Percentiles rank a stretch among this genome's conserved stretches.
These are phyloP conservation scores for Hibiscus syriacus DNA, from an alignment of 345 rosid species.

Conservation along the genomic window DNA sequence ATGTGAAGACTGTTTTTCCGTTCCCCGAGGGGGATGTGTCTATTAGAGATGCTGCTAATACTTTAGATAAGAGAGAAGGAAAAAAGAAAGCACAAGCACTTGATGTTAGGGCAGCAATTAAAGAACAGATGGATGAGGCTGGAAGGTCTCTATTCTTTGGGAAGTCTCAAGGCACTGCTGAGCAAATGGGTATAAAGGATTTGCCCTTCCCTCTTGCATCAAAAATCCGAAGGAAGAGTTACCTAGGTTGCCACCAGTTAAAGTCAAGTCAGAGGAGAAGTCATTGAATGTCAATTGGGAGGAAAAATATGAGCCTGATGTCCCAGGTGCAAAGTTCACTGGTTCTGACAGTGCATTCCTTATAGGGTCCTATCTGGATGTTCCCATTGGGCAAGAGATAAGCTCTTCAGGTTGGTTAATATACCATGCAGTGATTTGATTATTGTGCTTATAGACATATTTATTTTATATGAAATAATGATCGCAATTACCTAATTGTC, in stretches of 20 bases:
- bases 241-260: constrained; percentile 96
- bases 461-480: background rate
- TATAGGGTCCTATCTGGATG: constrained; percentile 85
- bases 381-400: constrained; percentile 92
- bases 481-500: background rate
- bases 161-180: constrained; percentile 48
- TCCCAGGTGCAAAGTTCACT: constrained; percentile 41
- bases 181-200: constrained; percentile 37
- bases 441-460: background rate
- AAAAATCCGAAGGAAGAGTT: constrained; percentile 72
- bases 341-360: constrained; percentile 58
- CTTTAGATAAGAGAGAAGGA: constrained; percentile 56
- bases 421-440: background rate
- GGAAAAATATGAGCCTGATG: constrained; percentile 78
- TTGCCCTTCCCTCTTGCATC: constrained; percentile 45
- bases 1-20: constrained; percentile 68
- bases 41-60: constrained; percentile 28
- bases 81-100: constrained; percentile 45
- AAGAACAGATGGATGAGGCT: constrained; percentile 87
- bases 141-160: constrained; percentile 73
- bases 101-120: constrained; percentile 56
- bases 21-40: constrained; percentile 48
- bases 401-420: constrained; percentile 69
- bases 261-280: constrained; percentile 91
- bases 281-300: constrained; percentile 66